Conservation (phyloP, 805 yeast species). For the Kluyveromyces starmeri region DNA sequence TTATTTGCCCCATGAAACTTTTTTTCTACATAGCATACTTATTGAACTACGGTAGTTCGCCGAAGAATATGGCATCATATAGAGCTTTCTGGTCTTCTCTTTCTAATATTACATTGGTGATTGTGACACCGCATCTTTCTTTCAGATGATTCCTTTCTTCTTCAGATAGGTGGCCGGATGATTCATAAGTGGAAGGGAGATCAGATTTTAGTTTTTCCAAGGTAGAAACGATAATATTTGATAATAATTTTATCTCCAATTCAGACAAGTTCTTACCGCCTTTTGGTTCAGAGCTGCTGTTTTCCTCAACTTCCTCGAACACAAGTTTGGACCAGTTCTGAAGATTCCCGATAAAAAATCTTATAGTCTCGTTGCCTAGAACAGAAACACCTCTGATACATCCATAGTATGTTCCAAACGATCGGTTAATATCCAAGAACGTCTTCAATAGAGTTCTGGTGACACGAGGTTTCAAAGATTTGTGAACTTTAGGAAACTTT, state of each 20-base stretch:
- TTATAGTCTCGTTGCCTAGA: constrained; percentile 79
- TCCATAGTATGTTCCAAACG: constrained; percentile 88
- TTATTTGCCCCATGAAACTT: too few relatives aligned
- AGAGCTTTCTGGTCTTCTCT: constrained; percentile 42
- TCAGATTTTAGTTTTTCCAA: constrained; percentile 38
- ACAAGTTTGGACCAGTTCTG: constrained; percentile 68
- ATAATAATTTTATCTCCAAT: constrained; percentile 41
- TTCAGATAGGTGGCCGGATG: constrained; percentile 32
- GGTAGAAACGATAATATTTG: constrained; percentile 45
- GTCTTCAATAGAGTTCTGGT: constrained; percentile 90
- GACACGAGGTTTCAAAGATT: constrained; percentile 85
- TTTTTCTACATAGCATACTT: too few relatives aligned
- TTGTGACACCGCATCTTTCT: constrained; percentile 51
- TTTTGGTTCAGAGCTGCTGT: constrained; percentile 7
- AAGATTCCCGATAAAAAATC: constrained; percentile 78
- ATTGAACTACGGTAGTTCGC: too few relatives aligned
- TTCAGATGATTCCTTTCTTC: constrained; percentile 36
- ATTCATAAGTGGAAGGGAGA: constrained; percentile 24
- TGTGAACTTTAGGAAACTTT: constrained; percentile 75
- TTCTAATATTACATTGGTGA: constrained; percentile 42
- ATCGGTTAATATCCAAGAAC: constrained; percentile 72
- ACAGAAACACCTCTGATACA: constrained; percentile 77
- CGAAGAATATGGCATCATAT: constrained; percentile 63
- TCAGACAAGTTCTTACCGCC: constrained; percentile 25
- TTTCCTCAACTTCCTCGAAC: constrained; percentile 27